Evolutionary conservation across 805 yeast species (phyloP).

Genomic region (Nakazawaea holstii): DNA sequence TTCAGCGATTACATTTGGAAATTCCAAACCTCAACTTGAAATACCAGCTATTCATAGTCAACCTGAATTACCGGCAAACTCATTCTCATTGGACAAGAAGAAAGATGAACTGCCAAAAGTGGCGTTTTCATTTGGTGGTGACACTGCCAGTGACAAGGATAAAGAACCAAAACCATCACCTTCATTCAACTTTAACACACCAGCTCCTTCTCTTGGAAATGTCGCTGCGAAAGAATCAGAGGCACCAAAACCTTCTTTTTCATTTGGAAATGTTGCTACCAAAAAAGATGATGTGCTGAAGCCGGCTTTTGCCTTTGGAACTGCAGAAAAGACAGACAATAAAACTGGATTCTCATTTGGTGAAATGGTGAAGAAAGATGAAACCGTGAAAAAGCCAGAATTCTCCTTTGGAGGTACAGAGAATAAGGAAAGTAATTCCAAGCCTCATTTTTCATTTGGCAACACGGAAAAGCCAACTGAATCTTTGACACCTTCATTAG

Average conservation of each 20-base stretch:
- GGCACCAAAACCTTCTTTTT: not conserved
- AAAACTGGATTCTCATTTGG: not conserved
- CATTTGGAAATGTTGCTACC: not conserved
- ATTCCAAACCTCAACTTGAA: not conserved
- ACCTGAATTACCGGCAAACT: not conserved
- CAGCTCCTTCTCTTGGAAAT: not conserved
- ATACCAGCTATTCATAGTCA: too few species aligned
- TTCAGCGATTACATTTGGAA: not conserved
- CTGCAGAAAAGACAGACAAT: not conserved
- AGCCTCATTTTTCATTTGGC: constrained; percentile 2
- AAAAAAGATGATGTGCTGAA: not conserved
- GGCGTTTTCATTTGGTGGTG: not conserved
- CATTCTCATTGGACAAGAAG: not conserved
- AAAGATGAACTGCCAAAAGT: not conserved
- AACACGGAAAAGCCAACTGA: not conserved
- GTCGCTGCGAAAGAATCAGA: not conserved
- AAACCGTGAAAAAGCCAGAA: not conserved
- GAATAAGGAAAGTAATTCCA: not conserved
- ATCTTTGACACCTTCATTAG: not conserved
- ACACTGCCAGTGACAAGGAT: too few species aligned
- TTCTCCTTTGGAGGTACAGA: not conserved
- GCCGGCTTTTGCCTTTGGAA: constrained; percentile 7
- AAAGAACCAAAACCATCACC: not conserved
- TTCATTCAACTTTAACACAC: not conserved
- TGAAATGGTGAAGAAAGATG: not conserved